Conservation (phyloP, 306 rosid species). For the Nissolia schottii region DNA sequence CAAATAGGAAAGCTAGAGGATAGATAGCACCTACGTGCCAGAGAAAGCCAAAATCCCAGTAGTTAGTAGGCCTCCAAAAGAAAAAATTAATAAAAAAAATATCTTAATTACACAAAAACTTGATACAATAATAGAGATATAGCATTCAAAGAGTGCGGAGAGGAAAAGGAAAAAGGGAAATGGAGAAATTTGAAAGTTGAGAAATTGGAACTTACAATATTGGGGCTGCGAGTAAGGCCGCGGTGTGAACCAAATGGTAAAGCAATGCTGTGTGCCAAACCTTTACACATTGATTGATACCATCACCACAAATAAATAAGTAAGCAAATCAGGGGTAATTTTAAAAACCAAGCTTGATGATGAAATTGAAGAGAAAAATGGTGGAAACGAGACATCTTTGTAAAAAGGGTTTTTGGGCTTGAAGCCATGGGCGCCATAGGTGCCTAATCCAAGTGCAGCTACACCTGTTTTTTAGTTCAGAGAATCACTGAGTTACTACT, state of each 20-base stretch:
- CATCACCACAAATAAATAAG: background rate
- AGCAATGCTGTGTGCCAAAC: constrained; percentile 96
- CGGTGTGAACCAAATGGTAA: constrained; percentile 91
- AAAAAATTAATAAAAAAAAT: background rate
- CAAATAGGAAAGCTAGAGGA: background rate
- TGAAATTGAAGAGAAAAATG: background rate
- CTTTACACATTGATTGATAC: constrained; percentile 37
- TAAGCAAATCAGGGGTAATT: background rate
- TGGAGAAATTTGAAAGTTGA: too few relatives aligned
- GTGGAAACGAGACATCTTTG: too few relatives aligned
- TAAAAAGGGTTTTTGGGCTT: too few relatives aligned
- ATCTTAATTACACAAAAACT: background rate
- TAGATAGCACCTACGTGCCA: constrained; percentile 71
- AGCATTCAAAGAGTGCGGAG: too few relatives aligned
- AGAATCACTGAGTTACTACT: too few relatives aligned
- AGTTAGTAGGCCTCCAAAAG: constrained; percentile 76
- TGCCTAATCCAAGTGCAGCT: too few relatives aligned
- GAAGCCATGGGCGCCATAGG: constrained; percentile 47
- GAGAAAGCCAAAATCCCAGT: constrained; percentile 85
- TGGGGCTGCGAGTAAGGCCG: constrained; percentile 85
- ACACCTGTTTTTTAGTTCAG: too few relatives aligned
- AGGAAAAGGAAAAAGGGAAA: too few relatives aligned
- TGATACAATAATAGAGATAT: too few relatives aligned
- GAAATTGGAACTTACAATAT: constrained; percentile 50
- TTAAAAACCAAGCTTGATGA: background rate